Evolutionary conservation across 1,284 basidiomycete species (phyloP).

Genomic region (Wallemia ichthyophaga): DNA sequence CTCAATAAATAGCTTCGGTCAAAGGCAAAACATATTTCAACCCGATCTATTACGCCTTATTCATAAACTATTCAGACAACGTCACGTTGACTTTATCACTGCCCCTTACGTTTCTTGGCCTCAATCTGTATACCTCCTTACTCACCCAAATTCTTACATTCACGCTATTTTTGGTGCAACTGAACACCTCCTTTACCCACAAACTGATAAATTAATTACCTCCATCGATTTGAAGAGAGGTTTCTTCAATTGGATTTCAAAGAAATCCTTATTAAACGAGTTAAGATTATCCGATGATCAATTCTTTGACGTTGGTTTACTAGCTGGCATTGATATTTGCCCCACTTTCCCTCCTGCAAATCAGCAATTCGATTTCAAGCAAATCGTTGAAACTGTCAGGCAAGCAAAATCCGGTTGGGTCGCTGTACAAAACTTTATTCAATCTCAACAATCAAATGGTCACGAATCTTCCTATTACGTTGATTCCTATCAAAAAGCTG

Average conservation of each 20-base stretch:
- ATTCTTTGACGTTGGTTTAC: constrained; percentile 73
- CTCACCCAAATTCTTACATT: constrained; percentile 75
- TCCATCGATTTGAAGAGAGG: constrained; percentile 38
- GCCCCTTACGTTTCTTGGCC: constrained; percentile 84
- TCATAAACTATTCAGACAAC: constrained; percentile 68
- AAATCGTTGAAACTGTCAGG: constrained; percentile 60
- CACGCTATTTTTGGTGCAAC: constrained; percentile 78
- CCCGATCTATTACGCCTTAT: constrained; percentile 82
- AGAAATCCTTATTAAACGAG: constrained; percentile 41
- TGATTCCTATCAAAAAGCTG: constrained; percentile 66
- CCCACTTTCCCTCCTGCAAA: constrained; percentile 57
- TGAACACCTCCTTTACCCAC: constrained; percentile 63
- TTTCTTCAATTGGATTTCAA: constrained; percentile 60
- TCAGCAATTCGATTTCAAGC: constrained; percentile 40
- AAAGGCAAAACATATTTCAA: constrained; percentile 31
- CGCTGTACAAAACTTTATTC: constrained; percentile 11
- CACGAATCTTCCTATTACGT: constrained; percentile 36
- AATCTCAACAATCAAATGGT: constrained; percentile 1
- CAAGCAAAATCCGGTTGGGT: constrained; percentile 60
- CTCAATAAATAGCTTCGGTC: constrained; percentile 52
- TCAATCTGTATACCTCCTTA: constrained; percentile 80
- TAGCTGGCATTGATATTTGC: constrained; percentile 66
- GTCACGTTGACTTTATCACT: constrained; percentile 83
- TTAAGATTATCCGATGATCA: constrained; percentile 56
- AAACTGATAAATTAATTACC: constrained; percentile 68